Conservation (phyloP, 371 early-diverging fungal genomes). For the Mortierella sp. region DNA sequence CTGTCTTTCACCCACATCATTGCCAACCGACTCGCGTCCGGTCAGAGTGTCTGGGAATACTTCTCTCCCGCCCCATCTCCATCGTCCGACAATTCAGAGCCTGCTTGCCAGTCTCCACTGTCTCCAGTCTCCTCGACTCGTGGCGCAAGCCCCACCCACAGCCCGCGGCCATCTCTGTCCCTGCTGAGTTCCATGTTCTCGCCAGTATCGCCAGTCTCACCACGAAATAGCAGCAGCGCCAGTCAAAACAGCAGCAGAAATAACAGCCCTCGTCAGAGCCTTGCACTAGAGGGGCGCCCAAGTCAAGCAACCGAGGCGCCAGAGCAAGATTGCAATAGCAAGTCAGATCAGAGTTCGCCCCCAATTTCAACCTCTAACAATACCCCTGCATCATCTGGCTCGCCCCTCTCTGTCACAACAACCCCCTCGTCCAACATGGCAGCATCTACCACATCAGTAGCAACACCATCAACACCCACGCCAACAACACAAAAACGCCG, state of each 20-base stretch:
- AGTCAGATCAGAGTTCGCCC: neutral
- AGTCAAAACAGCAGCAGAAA: neutral
- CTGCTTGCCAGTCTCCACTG: neutral
- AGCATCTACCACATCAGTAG: neutral
- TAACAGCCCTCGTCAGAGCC: constrained; percentile 1
- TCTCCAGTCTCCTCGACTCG: neutral
- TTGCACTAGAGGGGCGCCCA: neutral
- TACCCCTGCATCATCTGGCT: constrained; percentile 5
- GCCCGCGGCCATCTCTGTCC: neutral
- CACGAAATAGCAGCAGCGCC: neutral
- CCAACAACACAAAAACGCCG: constrained; percentile 42
- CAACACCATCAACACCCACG: neutral
- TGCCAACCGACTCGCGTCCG: constrained; percentile 35
- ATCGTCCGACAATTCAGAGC: neutral
- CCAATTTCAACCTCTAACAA: constrained; percentile 3
- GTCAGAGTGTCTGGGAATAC: constrained; percentile 50
- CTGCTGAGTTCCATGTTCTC: neutral
- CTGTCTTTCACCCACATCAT: constrained; percentile 54
- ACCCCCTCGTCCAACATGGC: neutral
- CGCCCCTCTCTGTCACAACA: neutral
- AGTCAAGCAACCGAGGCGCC: neutral
- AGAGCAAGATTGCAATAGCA: too few relatives aligned
- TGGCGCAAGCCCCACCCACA: neutral
- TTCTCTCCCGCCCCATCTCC: constrained; percentile 37
- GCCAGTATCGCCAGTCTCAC: constrained; percentile 7